Base-by-base conservation (phyloP, 352 stramenopile species). In the Thalassiosira hispida region DNA sequence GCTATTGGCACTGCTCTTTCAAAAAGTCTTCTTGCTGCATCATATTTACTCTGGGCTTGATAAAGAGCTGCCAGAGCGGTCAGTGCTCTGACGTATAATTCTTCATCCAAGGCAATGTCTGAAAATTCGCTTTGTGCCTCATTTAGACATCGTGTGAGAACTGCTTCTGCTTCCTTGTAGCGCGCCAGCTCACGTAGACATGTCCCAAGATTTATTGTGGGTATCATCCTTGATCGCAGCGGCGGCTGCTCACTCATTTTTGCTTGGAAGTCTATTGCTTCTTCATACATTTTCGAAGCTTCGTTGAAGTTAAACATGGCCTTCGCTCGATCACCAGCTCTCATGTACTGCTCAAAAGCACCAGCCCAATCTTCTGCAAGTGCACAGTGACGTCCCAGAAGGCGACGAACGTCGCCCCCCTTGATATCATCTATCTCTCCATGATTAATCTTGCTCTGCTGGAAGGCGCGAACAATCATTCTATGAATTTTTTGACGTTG, bases 231-330 rank as follows among this genome's bases (percentile, higher is more conserved):
- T 42, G 63, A 83, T 76, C 73, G 42, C n/a, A 86, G 57, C 1
- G 73, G 55, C 35, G 66, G 66, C 51, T 76, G 60, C 44, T 74
- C 56, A 51, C 33, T 76, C 66, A 86, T 86, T 69, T 81, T 83
- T 25, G 67, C 78, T 73, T 79, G 66, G 49, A 79, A 82, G 57
- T 79, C 68, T 49, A 86, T 81, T 12, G 78, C 78, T 66, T 86
- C 73, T 70, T 86, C 78, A 49, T 86, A 86, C 78, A 86, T 86
- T 69, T 82, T 86, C n/a, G 78, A 77, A 46, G 78, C 78, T 68
- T 86, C 69, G 49, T 75, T 77, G 49, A 86, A 88, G 61, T 88
- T 81, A 47, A 84, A 88, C 25, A 68, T 81, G 1, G 77, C 77
- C 44, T 84, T 79, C 49, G 74, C 72, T 63, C 69, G 63, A 74